Conservation (phyloP, 768 basidiomycete genomes). For the Clavulina sp. region DNA sequence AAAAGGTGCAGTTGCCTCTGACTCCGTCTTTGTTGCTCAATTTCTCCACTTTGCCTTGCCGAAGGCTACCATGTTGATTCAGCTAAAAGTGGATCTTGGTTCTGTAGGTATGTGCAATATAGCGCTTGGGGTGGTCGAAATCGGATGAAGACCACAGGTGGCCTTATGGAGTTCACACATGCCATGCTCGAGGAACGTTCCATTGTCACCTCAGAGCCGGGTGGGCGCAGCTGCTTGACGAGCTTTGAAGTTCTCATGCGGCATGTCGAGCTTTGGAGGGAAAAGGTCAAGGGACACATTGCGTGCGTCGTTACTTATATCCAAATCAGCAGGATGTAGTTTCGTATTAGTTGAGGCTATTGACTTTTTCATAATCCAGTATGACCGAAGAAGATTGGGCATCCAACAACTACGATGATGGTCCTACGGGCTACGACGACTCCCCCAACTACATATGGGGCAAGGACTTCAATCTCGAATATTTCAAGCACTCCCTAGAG, state of each 20-base stretch:
- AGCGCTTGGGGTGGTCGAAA: too few species aligned
- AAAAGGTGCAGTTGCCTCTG: background rate
- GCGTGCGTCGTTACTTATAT: background rate
- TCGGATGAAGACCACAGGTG: background rate
- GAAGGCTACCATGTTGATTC: too few species aligned
- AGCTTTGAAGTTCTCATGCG: slow-evolving; percentile 9
- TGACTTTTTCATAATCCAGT: too few species aligned
- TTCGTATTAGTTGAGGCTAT: too few species aligned
- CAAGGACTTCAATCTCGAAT: too few species aligned
- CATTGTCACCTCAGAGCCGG: slow-evolving; percentile 5
- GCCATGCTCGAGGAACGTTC: slow-evolving; percentile 2
- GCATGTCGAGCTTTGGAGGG: slow-evolving; percentile 11
- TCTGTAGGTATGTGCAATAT: too few species aligned
- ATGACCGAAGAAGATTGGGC: slow-evolving; percentile 3
- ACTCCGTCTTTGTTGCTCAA: background rate
- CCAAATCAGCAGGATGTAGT: background rate
- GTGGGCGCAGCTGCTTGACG: slow-evolving; percentile 6
- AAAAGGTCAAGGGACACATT: slow-evolving; percentile 3
- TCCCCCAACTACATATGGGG: slow-evolving; percentile 6
- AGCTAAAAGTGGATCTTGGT: too few species aligned
- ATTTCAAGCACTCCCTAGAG: too few species aligned
- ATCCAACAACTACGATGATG: slow-evolving; percentile 1
- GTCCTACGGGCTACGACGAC: background rate
- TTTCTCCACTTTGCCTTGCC: too few species aligned
- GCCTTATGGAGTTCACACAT: slow-evolving; percentile 6